These are phyloP conservation scores for Fragaria iinumae DNA, from an alignment of 306 rosid species.

Conservation along the genomic window DNA sequence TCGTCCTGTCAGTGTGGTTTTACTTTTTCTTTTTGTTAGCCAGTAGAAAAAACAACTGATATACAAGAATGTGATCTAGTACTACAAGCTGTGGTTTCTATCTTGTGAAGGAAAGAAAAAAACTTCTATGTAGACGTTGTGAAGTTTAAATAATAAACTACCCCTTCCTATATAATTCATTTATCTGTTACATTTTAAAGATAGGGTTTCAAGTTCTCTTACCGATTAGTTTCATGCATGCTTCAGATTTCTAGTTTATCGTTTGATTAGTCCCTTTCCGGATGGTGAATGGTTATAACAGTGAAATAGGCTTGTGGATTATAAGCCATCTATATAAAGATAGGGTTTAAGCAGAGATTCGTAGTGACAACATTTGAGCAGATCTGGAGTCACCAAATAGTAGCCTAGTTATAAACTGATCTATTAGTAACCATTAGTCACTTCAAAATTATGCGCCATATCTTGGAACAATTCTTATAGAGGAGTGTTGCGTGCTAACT, in stretches of 20 bases:
- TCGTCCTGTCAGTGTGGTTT: not conserved
- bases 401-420: not conserved
- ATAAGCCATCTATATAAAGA: not conserved
- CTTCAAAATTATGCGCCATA: not conserved
- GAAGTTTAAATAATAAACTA: slow-evolving; percentile 9
- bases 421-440: not conserved
- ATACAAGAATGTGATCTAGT: slow-evolving; percentile 28
- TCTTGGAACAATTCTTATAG: not conserved
- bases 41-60: slow-evolving; percentile 37
- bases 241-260: not conserved
- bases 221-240: not conserved
- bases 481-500: too few relatives aligned
- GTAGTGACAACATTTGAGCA: too few relatives aligned
- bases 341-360: not conserved
- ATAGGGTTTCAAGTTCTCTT: not conserved
- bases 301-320: not conserved
- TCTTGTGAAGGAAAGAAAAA: slow-evolving; percentile 29
- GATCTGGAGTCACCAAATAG: not conserved
- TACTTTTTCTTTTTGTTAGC: slow-evolving; percentile 23
- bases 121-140: not conserved
- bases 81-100: slow-evolving; percentile 36
- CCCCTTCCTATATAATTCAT: slow-evolving; percentile 2
- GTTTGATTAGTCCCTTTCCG: not conserved
- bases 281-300: not conserved
- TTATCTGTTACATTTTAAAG: not conserved